Evolutionary conservation across 208 protist species (phyloP).

Genomic region (Crithidia fasciculata): DNA sequence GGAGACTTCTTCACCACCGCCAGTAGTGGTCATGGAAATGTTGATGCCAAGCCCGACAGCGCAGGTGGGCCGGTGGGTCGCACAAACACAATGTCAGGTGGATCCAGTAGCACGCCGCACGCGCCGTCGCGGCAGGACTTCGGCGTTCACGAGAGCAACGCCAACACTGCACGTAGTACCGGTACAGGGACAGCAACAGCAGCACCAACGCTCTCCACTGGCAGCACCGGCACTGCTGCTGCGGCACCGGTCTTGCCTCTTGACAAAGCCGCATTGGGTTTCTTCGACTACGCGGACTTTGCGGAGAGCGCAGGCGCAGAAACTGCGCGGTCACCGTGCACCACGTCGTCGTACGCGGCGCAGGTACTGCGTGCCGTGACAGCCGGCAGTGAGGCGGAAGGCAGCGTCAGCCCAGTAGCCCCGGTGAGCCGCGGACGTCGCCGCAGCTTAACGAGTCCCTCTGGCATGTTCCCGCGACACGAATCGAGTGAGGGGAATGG

Average conservation of each 20-base stretch:
- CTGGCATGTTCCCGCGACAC: conserved; percentile 5
- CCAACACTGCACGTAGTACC: no score
- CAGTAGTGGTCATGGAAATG: no score
- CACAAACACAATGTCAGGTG: no score
- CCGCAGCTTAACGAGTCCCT: conserved; percentile 13
- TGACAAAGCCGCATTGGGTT: background rate
- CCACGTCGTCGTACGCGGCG: conserved; percentile 2
- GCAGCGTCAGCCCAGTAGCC: background rate
- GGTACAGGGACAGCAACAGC: background rate
- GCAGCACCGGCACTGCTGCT: background rate
- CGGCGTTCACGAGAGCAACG: no score
- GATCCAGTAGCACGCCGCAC: no score
- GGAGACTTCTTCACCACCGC: no score
- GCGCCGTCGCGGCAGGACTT: no score
- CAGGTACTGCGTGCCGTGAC: background rate
- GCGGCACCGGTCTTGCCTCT: background rate
- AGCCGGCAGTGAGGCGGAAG: background rate
- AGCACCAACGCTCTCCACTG: background rate
- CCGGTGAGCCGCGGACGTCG: conserved; percentile 1
- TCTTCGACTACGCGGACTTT: conserved; percentile 14
- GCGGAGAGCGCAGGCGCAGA: background rate
- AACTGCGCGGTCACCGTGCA: background rate
- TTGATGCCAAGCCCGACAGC: no score
- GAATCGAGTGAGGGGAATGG: conserved; percentile 15
- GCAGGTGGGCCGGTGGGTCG: no score